Conservation (phyloP, 1,284 basidiomycete genomes). For the Irpex sp. region DNA sequence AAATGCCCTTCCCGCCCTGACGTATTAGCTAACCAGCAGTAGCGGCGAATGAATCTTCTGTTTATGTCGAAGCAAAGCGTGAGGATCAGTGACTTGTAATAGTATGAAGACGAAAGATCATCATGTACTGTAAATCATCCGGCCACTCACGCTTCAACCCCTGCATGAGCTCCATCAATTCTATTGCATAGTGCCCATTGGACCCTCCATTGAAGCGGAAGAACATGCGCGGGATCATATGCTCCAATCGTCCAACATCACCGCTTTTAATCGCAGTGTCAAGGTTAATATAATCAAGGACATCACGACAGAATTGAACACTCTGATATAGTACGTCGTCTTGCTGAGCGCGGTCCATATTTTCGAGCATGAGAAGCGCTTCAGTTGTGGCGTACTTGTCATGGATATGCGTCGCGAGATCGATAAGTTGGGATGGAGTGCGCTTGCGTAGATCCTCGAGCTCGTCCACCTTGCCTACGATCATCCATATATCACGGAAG, state of each 20-base stretch:
- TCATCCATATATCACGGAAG: constrained; percentile 25
- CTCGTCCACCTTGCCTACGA: constrained; percentile 13
- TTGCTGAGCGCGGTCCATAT: constrained; percentile 18
- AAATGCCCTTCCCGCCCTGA: constrained; percentile 23
- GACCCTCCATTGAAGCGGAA: constrained; percentile 29
- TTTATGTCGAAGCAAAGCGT: neutral
- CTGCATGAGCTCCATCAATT: constrained; percentile 35
- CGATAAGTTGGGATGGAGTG: constrained; percentile 19
- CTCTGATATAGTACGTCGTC: constrained; percentile 25
- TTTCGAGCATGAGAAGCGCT: neutral
- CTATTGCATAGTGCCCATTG: constrained; percentile 29
- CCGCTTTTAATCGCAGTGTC: constrained; percentile 31
- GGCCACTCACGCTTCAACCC: constrained; percentile 31
- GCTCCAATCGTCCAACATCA: constrained; percentile 35
- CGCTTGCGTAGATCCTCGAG: constrained; percentile 21
- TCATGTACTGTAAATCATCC: constrained; percentile 22
- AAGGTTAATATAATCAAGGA: constrained; percentile 32
- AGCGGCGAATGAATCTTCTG: constrained; percentile 20
- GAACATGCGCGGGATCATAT: constrained; percentile 26
- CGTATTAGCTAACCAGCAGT: constrained; percentile 35
- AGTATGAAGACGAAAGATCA: neutral
- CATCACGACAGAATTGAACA: constrained; percentile 31
- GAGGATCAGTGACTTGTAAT: neutral
- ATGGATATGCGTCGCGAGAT: constrained; percentile 16
- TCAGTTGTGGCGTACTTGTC: constrained; percentile 1